These are phyloP conservation scores for Eucalyptus regnans DNA, from an alignment of 345 rosid species.

Conservation along the genomic window DNA sequence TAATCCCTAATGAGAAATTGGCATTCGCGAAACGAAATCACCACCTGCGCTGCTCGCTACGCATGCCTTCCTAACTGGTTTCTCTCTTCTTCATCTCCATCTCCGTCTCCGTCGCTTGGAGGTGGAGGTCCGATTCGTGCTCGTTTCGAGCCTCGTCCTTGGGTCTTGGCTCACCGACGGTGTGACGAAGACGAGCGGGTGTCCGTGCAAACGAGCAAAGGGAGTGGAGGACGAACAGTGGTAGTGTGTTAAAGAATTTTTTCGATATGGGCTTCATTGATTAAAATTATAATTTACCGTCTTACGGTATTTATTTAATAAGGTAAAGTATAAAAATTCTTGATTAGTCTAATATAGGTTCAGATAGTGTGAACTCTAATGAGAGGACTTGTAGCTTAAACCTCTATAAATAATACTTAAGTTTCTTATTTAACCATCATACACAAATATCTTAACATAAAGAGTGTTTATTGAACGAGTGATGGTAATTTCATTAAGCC, in stretches of 20 bases:
- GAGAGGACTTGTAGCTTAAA: rapidly evolving
- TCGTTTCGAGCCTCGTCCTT: not conserved
- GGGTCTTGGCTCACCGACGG: not conserved
- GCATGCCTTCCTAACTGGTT: not conserved
- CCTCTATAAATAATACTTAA: too few relatives aligned
- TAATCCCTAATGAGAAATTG: not conserved
- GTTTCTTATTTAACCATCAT: rapidly evolving
- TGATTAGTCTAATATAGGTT: too few relatives aligned
- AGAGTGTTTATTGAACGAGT: too few relatives aligned
- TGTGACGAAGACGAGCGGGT: too few relatives aligned
- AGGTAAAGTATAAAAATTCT: rapidly evolving
- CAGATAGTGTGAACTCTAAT: too few relatives aligned
- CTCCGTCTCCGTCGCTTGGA: not conserved
- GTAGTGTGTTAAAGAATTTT: too few relatives aligned
- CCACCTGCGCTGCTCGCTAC: not conserved
- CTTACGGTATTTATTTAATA: rapidly evolving
- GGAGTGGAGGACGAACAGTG: not conserved
- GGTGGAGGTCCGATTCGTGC: not conserved
- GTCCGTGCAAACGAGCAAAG: rapidly evolving
- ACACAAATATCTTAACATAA: rapidly evolving
- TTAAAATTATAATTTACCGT: rapidly evolving
- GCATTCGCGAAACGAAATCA: not conserved
- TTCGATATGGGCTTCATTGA: rapidly evolving
- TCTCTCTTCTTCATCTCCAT: not conserved
- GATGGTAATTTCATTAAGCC: too few relatives aligned